phyloP scores from a whole-genome alignment of 257 asterid species.

The Solanum lycopersicoides region DNA sequence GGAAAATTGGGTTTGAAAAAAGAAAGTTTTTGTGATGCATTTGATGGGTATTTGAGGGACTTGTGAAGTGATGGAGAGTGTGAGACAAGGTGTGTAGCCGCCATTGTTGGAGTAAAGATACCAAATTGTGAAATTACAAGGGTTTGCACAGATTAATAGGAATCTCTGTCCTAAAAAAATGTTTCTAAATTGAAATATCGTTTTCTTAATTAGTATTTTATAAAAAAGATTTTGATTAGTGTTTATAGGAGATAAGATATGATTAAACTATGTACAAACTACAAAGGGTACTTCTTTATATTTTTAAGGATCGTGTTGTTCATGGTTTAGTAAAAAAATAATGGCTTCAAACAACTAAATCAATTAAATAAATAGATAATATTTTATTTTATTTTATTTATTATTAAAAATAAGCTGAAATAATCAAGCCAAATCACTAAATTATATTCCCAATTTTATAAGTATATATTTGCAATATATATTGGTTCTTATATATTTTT shows the following conservation, averaged over 20 bases:
- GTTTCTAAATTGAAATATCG: not conserved
- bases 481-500: not conserved
- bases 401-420: not conserved
- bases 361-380: not conserved
- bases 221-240: not conserved
- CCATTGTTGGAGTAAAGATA: conserved; percentile 37
- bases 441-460: not conserved
- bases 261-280: not conserved
- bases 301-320: too few relatives aligned
- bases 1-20: conserved; percentile 16
- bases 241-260: not conserved
- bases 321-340: too few relatives aligned
- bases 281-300: not conserved
- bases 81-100: conserved; percentile 32
- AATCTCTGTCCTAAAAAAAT: not conserved
- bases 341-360: not conserved
- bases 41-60: conserved; percentile 11
- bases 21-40: not conserved
- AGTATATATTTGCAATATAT: not conserved
- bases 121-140: not conserved
- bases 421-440: not conserved
- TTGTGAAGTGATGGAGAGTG: conserved; percentile 28
- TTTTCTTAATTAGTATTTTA: too few relatives aligned
- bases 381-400: too few relatives aligned
- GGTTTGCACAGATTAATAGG: not conserved